phyloP scores from a whole-genome alignment of 345 rosid genomes.

The Barbarea vulgaris region DNA sequence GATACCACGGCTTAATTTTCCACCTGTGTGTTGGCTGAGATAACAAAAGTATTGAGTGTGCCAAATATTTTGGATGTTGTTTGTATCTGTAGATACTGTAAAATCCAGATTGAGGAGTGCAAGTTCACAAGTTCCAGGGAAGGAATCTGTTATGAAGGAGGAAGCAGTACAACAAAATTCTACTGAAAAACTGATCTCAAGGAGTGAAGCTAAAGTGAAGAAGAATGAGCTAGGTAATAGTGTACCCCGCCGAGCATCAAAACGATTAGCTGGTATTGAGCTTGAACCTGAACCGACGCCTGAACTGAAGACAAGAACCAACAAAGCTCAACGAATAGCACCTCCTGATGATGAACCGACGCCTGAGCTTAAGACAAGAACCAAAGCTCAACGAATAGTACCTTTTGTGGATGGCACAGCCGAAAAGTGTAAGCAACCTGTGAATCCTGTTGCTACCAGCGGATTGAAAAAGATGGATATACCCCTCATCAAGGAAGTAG shows the following conservation, averaged over 20 bases:
- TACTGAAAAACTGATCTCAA: slow-evolving; percentile 39
- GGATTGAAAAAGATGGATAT: slow-evolving; percentile 28
- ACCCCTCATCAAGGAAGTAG: slow-evolving; percentile 8
- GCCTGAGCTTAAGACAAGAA: neutral
- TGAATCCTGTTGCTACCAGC: slow-evolving; percentile 19
- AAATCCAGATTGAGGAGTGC: slow-evolving; percentile 37
- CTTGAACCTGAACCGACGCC: slow-evolving; percentile 70
- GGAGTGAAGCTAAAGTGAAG: slow-evolving; percentile 36
- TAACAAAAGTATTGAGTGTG: neutral
- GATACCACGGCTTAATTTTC: neutral
- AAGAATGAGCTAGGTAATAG: slow-evolving; percentile 29
- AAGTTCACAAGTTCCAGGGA: slow-evolving; percentile 41
- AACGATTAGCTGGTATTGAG: slow-evolving; percentile 84
- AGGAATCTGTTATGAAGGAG: slow-evolving; percentile 28
- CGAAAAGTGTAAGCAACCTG: slow-evolving; percentile 34
- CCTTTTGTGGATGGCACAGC: slow-evolving; percentile 23
- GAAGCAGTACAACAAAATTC: slow-evolving; percentile 40
- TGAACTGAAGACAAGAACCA: slow-evolving; percentile 52
- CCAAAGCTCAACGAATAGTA: neutral
- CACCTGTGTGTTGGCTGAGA: neutral
- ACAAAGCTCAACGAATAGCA: slow-evolving; percentile 48
- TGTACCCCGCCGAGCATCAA: slow-evolving; percentile 73
- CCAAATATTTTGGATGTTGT: neutral
- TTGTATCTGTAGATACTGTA: slow-evolving; percentile 37
- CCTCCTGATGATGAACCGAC: slow-evolving; percentile 26